Evolutionary conservation across 495 filamentous ascomycete species (phyloP).

Genomic region (Darksidea phi): DNA sequence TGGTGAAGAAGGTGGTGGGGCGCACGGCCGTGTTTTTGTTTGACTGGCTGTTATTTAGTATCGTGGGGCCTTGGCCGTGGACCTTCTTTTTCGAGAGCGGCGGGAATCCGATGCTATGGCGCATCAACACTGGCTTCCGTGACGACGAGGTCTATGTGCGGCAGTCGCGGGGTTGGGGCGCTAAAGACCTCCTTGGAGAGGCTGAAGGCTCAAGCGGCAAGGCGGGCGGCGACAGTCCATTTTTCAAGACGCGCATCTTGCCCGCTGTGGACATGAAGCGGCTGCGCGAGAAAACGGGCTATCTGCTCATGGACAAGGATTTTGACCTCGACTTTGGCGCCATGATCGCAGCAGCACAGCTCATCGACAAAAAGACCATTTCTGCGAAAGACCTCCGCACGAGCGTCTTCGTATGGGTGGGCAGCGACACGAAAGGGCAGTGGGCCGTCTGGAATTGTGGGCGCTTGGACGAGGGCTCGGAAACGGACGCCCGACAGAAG

Average conservation of each 20-base stretch:
- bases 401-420: conserved; percentile 63
- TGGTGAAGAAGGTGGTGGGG: conserved; percentile 50
- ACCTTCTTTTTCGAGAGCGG: conserved; percentile 60
- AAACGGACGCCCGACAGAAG: conserved; percentile 47
- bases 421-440: conserved; percentile 42
- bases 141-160: conserved; percentile 73
- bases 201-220: conserved; percentile 32
- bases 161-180: conserved; percentile 60
- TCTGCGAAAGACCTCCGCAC: conserved; percentile 60
- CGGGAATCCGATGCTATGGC: conserved; percentile 62
- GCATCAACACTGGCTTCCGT: conserved; percentile 66
- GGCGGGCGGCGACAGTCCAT: conserved; percentile 39
- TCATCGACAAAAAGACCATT: conserved; percentile 61
- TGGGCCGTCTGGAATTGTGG: conserved; percentile 36
- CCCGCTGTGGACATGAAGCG: conserved; percentile 64
- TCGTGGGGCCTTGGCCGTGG: conserved; percentile 73
- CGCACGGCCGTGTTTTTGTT: conserved; percentile 62
- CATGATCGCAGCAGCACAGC: conserved; percentile 66
- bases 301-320: conserved; percentile 70
- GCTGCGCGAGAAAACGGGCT: conserved; percentile 69
- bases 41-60: conserved; percentile 67
- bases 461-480: conserved; percentile 46
- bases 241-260: conserved; percentile 51
- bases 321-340: conserved; percentile 79
- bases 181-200: conserved; percentile 45